phyloP scores from a whole-genome alignment of 164 flowering plant genomes.

The Hamamelis virginiana region DNA sequence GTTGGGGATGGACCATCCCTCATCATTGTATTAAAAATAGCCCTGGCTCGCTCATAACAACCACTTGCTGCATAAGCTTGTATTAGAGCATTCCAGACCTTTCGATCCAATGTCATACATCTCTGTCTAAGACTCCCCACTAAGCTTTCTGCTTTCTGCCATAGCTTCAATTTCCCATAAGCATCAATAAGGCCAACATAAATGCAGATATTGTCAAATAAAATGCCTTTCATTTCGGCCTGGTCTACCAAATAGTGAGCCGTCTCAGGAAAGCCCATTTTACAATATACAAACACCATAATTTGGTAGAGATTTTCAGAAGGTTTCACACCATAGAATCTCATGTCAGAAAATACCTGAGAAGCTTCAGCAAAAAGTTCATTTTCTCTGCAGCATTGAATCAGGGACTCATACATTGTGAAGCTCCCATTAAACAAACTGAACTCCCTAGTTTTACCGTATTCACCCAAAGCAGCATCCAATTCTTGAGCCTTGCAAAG shows the following conservation, averaged over 20 bases:
- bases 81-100: constrained; percentile 84
- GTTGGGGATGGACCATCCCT: constrained; percentile 91
- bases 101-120: constrained; percentile 50
- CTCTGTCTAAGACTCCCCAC: constrained; percentile 59
- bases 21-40: constrained; percentile 85
- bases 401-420: constrained; percentile 64
- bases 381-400: constrained; percentile 59
- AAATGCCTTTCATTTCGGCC: constrained; percentile 53
- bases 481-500: constrained; percentile 59
- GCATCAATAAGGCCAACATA: constrained; percentile 61
- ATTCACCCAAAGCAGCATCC: constrained; percentile 67
- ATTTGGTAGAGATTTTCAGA: constrained; percentile 43
- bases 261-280: constrained; percentile 85
- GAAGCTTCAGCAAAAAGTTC: constrained; percentile 63
- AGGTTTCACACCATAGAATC: constrained; percentile 56
- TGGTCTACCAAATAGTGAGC: constrained; percentile 62
- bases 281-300: constrained; percentile 58
- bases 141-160: constrained; percentile 75
- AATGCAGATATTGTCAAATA: constrained; percentile 35
- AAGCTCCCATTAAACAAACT: constrained; percentile 33
- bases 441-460: constrained; percentile 31
- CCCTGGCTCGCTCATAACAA: constrained; percentile 89
- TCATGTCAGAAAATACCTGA: constrained; percentile 85
- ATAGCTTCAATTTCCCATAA: constrained; percentile 68
- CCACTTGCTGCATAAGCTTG: constrained; percentile 87